Evolutionary conservation across 805 yeast species (phyloP), one percentile per base, ranked within the genome.

Genomic region (Maudiozyma bulderi): DNA sequence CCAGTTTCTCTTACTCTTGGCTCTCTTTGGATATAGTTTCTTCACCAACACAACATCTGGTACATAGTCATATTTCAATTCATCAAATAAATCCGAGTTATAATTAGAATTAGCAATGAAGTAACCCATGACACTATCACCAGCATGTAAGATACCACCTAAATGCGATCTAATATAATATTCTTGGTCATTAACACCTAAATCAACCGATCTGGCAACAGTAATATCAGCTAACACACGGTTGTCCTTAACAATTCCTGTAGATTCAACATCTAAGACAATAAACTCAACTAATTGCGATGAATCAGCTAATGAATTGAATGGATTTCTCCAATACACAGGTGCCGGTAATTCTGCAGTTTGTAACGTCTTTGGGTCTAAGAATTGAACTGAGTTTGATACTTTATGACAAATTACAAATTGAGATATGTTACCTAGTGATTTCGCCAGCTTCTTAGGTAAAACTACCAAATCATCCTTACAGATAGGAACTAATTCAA

Each of bases 111-210:
- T 89, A 34, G 82, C 73, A 48, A 91, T 72, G 68, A 78, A 91
- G 68, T 90, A 95, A 46, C 99, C 99, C 79, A 91, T 71, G n/a
- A 81, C 95, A 13, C 93, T 83, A 66, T 93, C 99, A 57, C 99
- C 99, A 2, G 98, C 95, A 67, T 93, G 97, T 59, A 91, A 74
- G 56, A 93, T 80, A 53, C 84, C 96, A 54, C 99, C 99, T 45
- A 93, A 73, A 67, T 95, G 99, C 0, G 96, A 81, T 64, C 96
- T 78, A 32, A 91, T 81, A 57, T 85, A 87, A 64, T 77, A 90
- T 46, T 87, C 84, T 53, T 77, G 76, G 62, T 89, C 96, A 64
- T 89, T 89, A 47, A 76, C 76, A 40, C 97, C 96, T 73, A 93
- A 67, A 66, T 93, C 99, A 45, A 82, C 68, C n/a, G 95, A 81